These are phyloP conservation scores for Drechslera avenae DNA, from an alignment of 2,329 filamentous ascomycete species.

Conservation along the genomic window DNA sequence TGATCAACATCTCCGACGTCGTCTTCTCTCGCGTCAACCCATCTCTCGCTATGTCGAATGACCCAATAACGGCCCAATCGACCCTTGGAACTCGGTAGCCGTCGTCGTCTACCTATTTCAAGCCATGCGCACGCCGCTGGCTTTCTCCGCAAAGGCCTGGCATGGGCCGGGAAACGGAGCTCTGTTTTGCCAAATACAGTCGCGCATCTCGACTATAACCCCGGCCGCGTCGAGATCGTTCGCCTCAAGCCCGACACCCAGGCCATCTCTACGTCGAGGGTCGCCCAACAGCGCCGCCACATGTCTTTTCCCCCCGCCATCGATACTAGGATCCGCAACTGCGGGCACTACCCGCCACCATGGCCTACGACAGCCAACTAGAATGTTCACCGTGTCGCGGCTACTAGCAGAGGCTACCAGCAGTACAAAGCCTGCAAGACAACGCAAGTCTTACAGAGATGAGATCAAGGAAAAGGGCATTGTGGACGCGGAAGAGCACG, in stretches of 20 bases:
- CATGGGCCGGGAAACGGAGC: conserved; percentile 42
- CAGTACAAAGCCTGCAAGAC: conserved; percentile 20
- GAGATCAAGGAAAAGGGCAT: conserved; percentile 47
- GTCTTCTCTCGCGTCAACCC: conserved; percentile 16
- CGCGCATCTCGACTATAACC: conserved; percentile 24
- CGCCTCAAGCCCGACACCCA: conserved; percentile 15
- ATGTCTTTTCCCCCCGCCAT: conserved; percentile 19
- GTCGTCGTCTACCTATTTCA: conserved; percentile 21
- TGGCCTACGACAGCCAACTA: conserved; percentile 31
- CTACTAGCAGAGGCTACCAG: conserved; percentile 32
- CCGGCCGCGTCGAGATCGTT: conserved; percentile 26
- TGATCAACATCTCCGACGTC: conserved; percentile 22
- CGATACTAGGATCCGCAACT: conserved; percentile 20
- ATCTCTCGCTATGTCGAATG: conserved; percentile 34
- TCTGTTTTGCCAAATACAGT: conserved; percentile 41
- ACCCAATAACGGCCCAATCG: conserved; percentile 18
- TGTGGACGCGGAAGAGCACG: conserved; percentile 45
- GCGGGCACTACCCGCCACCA: conserved; percentile 32
- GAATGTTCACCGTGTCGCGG: conserved; percentile 38
- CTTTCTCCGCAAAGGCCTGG: conserved; percentile 42
- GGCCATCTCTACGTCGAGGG: background rate
- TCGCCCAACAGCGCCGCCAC: conserved; percentile 12
- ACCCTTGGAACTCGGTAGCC: conserved; percentile 30
- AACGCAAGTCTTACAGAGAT: conserved; percentile 45
- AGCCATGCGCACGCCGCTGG: conserved; percentile 45